Evolutionary conservation across 2,329 filamentous ascomycete species (phyloP), one percentile per base, ranked within the genome.

Genomic region (Colletotrichum sp.): DNA sequence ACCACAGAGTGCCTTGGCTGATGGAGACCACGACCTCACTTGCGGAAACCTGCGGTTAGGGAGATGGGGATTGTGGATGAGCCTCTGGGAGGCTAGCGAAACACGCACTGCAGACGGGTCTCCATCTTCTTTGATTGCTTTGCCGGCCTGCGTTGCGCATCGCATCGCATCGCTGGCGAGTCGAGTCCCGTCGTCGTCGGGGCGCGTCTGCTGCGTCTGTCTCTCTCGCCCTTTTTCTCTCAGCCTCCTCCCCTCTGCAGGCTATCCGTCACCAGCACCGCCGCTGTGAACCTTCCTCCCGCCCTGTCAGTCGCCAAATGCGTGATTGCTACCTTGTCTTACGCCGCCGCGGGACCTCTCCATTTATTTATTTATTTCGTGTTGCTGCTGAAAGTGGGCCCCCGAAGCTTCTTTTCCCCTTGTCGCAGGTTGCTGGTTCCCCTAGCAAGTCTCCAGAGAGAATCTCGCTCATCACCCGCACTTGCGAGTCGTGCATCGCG

Each of bases 21-120:
- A 71, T 74, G 72, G 61, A 72, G 72, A 66, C 52, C 21, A 38
- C 68, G 36, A 72, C 72, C 48, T 74, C 48, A 71, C 30, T 60
- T 38, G 68, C 68, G 72, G 68, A 72, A 67, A 72, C 58, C 58
- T 74, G 30, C 18, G 71, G 67, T 74, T 65, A 30, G 58, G n/a
- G 58, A 65, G 30, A 74, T 73, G 58, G 26, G 28, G 68, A 71
- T 66, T 71, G 38, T 67, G 21, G 13, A 24, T n/a, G 30, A 24
- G 26, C 21, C n/a, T 68, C 8, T 70, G 36, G 21, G 67, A 71
- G 72, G 69, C 34, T 74, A 74, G 58, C 67, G 67, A 66, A 71
- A 66, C 72, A 74, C 58, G 30, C 21, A 30, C 26, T 60, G 66
- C 65, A 68, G 65, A 73, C 71, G 24, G 30, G 67, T 58, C 67